Conservation (phyloP, 139 green algal genomes). For the Bryopsis sp. region DNA sequence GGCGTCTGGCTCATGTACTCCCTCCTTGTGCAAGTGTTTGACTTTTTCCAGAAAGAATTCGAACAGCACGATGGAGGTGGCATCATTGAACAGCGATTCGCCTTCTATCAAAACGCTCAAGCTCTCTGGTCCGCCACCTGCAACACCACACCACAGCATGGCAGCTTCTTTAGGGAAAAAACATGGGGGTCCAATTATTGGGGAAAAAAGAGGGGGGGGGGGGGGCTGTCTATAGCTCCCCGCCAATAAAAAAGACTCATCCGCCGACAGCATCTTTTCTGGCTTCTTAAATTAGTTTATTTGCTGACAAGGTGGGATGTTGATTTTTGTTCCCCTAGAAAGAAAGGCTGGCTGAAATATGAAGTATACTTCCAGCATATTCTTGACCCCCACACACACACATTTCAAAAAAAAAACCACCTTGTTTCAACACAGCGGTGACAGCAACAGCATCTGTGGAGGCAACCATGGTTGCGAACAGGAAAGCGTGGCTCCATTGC, state of each 20-base stretch:
- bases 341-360: too few species aligned
- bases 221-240: neutral
- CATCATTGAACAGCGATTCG: conserved; percentile 78
- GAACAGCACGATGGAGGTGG: conserved; percentile 67
- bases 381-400: too few species aligned
- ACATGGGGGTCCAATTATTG: too few species aligned
- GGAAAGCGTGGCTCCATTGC: conserved; percentile 35
- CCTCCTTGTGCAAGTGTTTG: too few species aligned
- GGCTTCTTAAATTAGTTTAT: neutral
- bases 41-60: conserved; percentile 35
- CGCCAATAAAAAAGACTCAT: neutral
- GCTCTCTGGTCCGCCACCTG: conserved; percentile 48
- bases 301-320: too few species aligned
- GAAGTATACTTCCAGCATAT: too few species aligned
- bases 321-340: too few species aligned
- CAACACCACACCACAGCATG: neutral
- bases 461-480: conserved; percentile 48
- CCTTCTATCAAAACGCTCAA: conserved; percentile 64
- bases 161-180: neutral
- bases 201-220: neutral
- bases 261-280: neutral
- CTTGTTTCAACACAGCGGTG: conserved; percentile 32
- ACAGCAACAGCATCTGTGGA: conserved; percentile 51
- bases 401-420: too few species aligned
- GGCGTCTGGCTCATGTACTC: neutral